A percentile compares a stretch with the other conserved stretches of the same genome.
Conservation (phyloP, 176 grass and related monocot species). For the Aegilops umbellulata region DNA sequence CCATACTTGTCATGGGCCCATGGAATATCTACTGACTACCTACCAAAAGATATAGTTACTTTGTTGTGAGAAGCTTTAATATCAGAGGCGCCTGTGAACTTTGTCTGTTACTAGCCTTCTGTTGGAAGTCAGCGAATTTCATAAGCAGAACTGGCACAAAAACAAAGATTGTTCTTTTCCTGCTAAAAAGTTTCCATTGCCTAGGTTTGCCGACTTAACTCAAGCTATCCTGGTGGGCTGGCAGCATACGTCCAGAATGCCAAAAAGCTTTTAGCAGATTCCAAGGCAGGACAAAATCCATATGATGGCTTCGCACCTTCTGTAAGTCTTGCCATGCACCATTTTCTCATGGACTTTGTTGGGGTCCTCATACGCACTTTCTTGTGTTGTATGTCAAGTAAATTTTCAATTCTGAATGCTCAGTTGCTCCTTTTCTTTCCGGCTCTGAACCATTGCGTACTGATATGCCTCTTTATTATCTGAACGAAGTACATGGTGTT, state of each 20-base stretch:
- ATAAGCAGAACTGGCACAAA: neutral
- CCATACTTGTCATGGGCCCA: neutral
- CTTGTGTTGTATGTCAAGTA: slow-evolving; percentile 1
- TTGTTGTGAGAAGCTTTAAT: too few species aligned
- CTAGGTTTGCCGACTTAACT: slow-evolving; percentile 69
- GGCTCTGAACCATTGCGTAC: neutral
- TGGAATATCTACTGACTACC: too few species aligned
- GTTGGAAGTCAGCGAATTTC: neutral
- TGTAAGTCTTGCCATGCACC: slow-evolving; percentile 40
- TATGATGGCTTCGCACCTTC: slow-evolving; percentile 89
- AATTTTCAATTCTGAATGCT: neutral
- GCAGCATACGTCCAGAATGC: slow-evolving; percentile 81
- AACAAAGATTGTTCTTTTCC: neutral
- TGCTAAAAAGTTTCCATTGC: neutral
- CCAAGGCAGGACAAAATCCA: slow-evolving; percentile 86
- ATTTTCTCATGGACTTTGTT: neutral
- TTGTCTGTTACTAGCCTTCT: neutral
- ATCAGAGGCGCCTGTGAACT: too few species aligned
- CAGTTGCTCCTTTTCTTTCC: neutral
- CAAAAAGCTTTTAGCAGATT: slow-evolving; percentile 81
- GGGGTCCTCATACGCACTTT: neutral
- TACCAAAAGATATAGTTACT: too few species aligned
- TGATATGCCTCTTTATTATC: neutral
- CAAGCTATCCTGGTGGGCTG: slow-evolving; percentile 88
- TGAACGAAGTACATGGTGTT: neutral